Conservation (phyloP, 1,284 basidiomycete genomes). For the Apiotrichum laibachii region DNA sequence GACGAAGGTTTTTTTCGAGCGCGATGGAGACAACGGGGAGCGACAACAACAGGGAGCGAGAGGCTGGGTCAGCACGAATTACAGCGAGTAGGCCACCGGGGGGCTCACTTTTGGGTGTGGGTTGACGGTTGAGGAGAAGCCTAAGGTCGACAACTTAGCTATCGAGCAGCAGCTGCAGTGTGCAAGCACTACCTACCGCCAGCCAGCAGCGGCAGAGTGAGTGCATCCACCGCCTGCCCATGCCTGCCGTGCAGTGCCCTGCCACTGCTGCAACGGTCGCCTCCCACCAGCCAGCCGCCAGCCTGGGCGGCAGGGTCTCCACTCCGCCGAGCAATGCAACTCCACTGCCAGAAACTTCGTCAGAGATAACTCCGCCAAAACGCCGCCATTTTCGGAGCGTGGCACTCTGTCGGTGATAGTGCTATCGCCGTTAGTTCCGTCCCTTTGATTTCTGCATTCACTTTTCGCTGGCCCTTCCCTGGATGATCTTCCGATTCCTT, state of each 20-base stretch:
- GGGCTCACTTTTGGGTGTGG: conserved; percentile 5
- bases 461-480: not conserved
- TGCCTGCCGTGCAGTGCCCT: too few species aligned
- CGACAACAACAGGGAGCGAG: not conserved
- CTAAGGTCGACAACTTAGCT: not conserved
- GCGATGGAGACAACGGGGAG: not conserved
- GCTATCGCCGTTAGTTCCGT: not conserved
- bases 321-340: too few species aligned
- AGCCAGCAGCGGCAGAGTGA: too few species aligned
- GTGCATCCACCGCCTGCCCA: too few species aligned
- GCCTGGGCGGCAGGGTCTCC: too few species aligned
- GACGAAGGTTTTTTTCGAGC: conserved; percentile 1
- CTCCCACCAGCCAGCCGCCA: too few species aligned
- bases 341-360: too few species aligned
- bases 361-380: not conserved
- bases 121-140: conserved; percentile 12
- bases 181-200: not conserved
- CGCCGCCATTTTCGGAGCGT: not conserved
- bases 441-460: not conserved
- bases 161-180: not conserved
- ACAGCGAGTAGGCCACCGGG: not conserved
- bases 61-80: conserved; percentile 2
- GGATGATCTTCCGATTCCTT: too few species aligned
- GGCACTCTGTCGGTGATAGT: conserved; percentile 1
- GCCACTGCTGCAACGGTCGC: too few species aligned